Evolutionary conservation across 805 yeast genomes (phyloP).

Genomic region (Priceomyces haplophilus): DNA sequence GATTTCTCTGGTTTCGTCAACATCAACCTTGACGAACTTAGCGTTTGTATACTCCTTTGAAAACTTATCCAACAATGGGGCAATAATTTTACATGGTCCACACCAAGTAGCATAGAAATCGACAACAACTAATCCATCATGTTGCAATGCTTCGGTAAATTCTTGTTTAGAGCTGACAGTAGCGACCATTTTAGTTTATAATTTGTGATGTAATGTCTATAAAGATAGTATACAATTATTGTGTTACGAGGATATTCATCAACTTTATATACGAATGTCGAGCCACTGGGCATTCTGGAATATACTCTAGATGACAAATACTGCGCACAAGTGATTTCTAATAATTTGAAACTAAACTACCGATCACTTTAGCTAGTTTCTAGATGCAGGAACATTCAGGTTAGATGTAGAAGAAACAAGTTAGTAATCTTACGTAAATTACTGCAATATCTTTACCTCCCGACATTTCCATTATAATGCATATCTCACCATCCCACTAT

Average conservation of each 20-base stretch:
- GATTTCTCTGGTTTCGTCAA: slow-evolving; percentile 75
- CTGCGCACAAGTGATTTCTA: neutral
- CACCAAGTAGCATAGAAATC: slow-evolving; percentile 99
- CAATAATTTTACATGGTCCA: slow-evolving; percentile 97
- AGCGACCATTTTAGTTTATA: slow-evolving; percentile 32
- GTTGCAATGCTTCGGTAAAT: slow-evolving; percentile 62
- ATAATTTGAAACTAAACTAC: neutral
- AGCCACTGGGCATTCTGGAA: slow-evolving; percentile 1
- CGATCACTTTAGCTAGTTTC: no score
- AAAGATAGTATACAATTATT: neutral
- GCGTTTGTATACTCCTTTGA: slow-evolving; percentile 62
- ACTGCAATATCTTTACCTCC: no score
- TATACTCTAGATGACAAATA: slow-evolving; percentile 3
- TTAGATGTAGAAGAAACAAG: no score
- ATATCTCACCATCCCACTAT: no score
- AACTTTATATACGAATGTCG: neutral
- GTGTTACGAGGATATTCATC: neutral
- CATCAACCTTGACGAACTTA: slow-evolving; percentile 86
- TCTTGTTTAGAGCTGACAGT: slow-evolving; percentile 40
- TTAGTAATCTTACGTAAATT: no score
- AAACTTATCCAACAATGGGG: slow-evolving; percentile 87
- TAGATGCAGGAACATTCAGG: no score
- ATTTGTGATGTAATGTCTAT: neutral
- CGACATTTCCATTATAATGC: no score
- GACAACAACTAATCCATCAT: slow-evolving; percentile 77